These are phyloP conservation scores for Candida qinlingensis DNA, from an alignment of 805 yeast species.

Conservation along the genomic window DNA sequence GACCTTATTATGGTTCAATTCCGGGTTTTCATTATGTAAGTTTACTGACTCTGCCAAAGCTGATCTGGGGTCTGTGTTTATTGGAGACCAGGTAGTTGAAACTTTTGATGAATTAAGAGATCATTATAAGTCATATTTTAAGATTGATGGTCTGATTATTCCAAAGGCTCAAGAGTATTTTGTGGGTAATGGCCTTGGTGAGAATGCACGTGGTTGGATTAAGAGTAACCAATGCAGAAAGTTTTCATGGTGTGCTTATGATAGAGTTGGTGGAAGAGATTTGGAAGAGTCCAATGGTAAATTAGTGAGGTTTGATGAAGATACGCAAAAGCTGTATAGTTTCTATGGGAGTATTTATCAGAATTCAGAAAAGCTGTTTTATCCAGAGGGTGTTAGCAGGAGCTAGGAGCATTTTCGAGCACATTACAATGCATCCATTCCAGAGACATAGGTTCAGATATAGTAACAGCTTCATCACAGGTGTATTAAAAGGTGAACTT, in stretches of 20 bases:
- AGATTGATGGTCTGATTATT: constrained; percentile 39
- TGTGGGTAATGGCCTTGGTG: constrained; percentile 33
- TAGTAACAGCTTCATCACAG: too few relatives aligned
- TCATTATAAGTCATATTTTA: constrained; percentile 33
- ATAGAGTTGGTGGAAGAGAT: constrained; percentile 38
- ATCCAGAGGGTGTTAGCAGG: neutral
- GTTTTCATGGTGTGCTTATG: constrained; percentile 56
- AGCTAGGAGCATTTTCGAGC: too few relatives aligned
- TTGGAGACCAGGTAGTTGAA: constrained; percentile 14
- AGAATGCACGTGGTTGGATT: constrained; percentile 40
- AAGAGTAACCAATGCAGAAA: constrained; percentile 41
- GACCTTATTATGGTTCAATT: constrained; percentile 52
- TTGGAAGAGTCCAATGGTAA: constrained; percentile 14
- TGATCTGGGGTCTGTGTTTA: constrained; percentile 23
- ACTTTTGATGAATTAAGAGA: constrained; percentile 24
- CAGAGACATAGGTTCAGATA: too few relatives aligned
- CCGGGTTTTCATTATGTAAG: constrained; percentile 50
- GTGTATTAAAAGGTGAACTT: too few relatives aligned
- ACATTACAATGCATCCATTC: too few relatives aligned
- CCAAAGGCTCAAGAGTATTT: constrained; percentile 42
- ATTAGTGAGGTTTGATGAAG: constrained; percentile 17
- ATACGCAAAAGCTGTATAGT: constrained; percentile 20
- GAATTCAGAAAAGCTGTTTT: neutral
- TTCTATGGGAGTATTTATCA: constrained; percentile 28
- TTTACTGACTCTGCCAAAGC: constrained; percentile 26